phyloP scores from a whole-genome alignment of 306 rosid species.

The Cucurbita argyrosperma region DNA sequence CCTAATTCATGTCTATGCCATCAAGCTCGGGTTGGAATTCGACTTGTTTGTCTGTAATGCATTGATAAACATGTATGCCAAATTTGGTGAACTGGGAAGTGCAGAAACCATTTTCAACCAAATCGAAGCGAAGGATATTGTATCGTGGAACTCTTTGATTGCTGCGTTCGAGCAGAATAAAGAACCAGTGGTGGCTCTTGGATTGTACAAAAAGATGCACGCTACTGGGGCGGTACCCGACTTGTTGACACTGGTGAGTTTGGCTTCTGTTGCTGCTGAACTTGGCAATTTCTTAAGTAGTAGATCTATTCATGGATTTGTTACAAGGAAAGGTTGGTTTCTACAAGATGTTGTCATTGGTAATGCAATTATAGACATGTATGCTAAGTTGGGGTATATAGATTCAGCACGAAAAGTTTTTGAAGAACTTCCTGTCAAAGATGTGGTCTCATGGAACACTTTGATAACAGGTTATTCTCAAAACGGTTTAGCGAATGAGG shows the following conservation, averaged over 20 bases:
- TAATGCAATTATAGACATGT: slow-evolving; percentile 41
- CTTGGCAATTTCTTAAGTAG: slow-evolving; percentile 15
- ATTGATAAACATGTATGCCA: slow-evolving; percentile 38
- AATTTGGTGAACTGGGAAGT: slow-evolving; percentile 26
- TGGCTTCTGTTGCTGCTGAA: slow-evolving; percentile 33
- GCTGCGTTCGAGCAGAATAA: slow-evolving; percentile 33
- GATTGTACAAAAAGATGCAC: slow-evolving; percentile 18
- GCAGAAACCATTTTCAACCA: slow-evolving; percentile 22
- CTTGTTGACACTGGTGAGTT: slow-evolving; percentile 28
- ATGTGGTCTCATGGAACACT: slow-evolving; percentile 32
- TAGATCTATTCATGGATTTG: slow-evolving; percentile 27
- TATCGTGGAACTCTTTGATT: slow-evolving; percentile 42
- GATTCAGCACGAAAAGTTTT: slow-evolving; percentile 21
- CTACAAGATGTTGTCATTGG: slow-evolving; percentile 22
- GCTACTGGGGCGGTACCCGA: slow-evolving; percentile 14
- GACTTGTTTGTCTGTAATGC: slow-evolving; percentile 31
- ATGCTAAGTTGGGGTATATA: slow-evolving; percentile 31
- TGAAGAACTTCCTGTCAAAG: slow-evolving; percentile 23
- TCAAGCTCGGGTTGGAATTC: slow-evolving; percentile 30
- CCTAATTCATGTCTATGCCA: slow-evolving; percentile 26
- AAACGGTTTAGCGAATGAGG: slow-evolving; percentile 38
- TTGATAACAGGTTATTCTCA: slow-evolving; percentile 38
- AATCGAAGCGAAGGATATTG: slow-evolving; percentile 25
- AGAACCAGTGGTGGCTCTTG: slow-evolving; percentile 23
- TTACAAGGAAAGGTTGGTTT: slow-evolving; percentile 26